Evolutionary conservation across 768 basidiomycete species (phyloP), one percentile per base, ranked within the genome.

Genomic region (Suillus americanus): DNA sequence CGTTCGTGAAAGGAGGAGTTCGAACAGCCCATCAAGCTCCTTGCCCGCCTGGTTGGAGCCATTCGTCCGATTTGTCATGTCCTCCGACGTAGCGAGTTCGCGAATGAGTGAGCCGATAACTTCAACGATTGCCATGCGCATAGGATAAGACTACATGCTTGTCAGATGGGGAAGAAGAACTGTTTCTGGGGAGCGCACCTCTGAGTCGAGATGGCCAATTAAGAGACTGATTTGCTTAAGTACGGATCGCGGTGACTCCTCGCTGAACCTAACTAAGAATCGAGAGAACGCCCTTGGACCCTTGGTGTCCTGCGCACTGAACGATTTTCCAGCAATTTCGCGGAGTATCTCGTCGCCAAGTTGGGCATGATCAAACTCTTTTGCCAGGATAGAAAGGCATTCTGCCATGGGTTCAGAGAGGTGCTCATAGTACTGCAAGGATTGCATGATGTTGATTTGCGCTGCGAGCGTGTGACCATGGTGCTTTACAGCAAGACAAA

Each of bases 321-420:
- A 98, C 6, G 75, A 81, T 78, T 89, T 94, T 1, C 80, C 84
- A 0, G 92, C 87, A 35, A 98, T 91, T 69, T 98, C 95, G 30
- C 94, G 86, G 18, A 99, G 80, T 54, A 99, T 83, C 70, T 98
- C 95, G 69, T 98, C 97, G 0, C 91, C 92, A 6, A 98, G 83
- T 72, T 96, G 94, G 2, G 88, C 81, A 65, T 94, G 87, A 75
- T 97, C 96, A 70, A 91, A 98, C 62, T 97, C 91, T 63, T 89
- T 89, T 9, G 90, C 85, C 18, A 97, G 84, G 57, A 89, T 79
- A 38, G 87, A 83, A 30, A 99, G 82, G 55, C 92, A 88, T 68
- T 98, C 97, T 0, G 97, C 97, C 88, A 98, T 91, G 2, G 91
- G 89, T 71, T 99, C 97, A 0, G 93, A 87, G 25, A 97, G 85